These are phyloP conservation scores for Lagenaria siceraria DNA, from an alignment of 306 rosid species.

Conservation along the genomic window DNA sequence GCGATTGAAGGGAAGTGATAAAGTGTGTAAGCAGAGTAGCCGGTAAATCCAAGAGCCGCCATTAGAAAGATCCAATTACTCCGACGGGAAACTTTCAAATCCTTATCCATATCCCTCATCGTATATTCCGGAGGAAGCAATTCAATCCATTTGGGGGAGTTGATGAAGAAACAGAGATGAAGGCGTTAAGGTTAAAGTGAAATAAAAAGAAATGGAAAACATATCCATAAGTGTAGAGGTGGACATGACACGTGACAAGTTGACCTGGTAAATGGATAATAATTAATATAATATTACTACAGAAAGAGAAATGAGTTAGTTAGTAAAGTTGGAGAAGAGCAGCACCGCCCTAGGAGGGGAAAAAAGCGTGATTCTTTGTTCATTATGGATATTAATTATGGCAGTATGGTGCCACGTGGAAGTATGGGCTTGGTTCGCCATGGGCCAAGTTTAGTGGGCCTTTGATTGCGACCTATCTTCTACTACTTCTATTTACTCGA, in stretches of 20 bases:
- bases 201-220: not conserved
- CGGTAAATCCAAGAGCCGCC: constrained; percentile 42
- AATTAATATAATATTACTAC: too few relatives aligned
- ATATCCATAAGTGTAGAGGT: not conserved
- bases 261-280: constrained; percentile 3
- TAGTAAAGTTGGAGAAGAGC: not conserved
- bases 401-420: constrained; percentile 1
- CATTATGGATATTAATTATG: not conserved
- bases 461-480: not conserved
- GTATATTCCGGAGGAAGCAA: not conserved
- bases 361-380: not conserved
- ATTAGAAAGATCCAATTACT: constrained; percentile 40
- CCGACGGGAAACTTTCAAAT: constrained; percentile 25
- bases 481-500: not conserved
- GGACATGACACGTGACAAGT: constrained; percentile 3
- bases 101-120: constrained; percentile 33
- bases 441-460: not conserved
- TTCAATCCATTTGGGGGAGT: not conserved
- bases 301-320: not conserved
- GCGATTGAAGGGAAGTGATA: constrained; percentile 48
- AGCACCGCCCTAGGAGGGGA: not conserved
- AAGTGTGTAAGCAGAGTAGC: constrained; percentile 36
- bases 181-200: not conserved
- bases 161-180: not conserved
- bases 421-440: not conserved